Conservation (phyloP, 106 monocot species). For the Alisma plantagoaquatica region DNA sequence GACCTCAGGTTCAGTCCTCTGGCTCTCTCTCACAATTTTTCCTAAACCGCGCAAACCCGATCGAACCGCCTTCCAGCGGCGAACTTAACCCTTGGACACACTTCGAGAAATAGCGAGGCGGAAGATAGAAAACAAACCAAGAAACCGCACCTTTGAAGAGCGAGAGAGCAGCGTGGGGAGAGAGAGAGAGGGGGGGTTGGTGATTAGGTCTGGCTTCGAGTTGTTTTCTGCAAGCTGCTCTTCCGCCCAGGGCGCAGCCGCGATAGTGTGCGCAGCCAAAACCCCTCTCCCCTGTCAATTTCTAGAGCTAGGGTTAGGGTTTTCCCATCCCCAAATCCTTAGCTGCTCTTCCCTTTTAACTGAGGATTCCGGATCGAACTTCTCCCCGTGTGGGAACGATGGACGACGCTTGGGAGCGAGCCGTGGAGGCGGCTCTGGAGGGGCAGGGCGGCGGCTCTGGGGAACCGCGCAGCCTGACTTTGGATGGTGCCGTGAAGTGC, state of each 20-base stretch:
- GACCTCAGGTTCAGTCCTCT: neutral
- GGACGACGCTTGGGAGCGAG: slow-evolving; percentile 97
- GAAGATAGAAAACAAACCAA: neutral
- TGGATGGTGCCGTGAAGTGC: slow-evolving; percentile 88
- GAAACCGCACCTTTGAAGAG: no score
- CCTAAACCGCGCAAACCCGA: neutral
- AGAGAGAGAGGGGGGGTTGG: no score
- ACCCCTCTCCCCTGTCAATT: neutral
- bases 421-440: no score
- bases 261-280: no score
- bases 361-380: neutral
- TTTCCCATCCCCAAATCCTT: no score
- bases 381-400: slow-evolving; percentile 3
- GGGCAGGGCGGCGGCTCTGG: slow-evolving; percentile 65
- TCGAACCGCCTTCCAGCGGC: neutral
- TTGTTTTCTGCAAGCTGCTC: neutral
- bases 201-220: no score
- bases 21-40: no score
- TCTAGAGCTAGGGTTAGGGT: slow-evolving; percentile 10
- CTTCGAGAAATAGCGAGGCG: neutral
- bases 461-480: slow-evolving; percentile 48
- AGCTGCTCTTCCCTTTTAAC: neutral
- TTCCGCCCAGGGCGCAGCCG: no score
- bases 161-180: no score
- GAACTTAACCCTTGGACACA: neutral